Evolutionary conservation across 352 stramenopile genomes (phyloP), one percentile per base, ranked within the genome.

Genomic region (Phytophthora ohioensis): DNA sequence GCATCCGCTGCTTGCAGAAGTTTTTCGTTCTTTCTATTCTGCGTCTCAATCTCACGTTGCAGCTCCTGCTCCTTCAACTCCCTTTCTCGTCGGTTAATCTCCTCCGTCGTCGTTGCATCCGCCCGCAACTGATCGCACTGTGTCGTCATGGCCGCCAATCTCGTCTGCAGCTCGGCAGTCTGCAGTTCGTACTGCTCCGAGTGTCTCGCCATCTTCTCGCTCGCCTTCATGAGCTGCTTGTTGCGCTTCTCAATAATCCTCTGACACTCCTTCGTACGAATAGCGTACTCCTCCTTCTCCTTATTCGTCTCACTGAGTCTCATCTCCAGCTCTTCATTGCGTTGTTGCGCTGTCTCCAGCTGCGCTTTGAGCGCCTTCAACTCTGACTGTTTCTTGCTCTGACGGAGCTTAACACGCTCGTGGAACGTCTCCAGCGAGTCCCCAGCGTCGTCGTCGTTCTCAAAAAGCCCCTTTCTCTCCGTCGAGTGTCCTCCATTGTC

Each of bases 181-280:
- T 88, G 78, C 17, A 64, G 69, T 53, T 93, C 85, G 12, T 72
- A 84, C 56, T 93, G 85, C 67, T 95, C 82, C 7, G 81, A 82
- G 27, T 88, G 79, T 4, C 85, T 71, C 34, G 81, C 80, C 43
- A 93, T 79, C 53, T 80, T 83, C 31, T 95, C 88, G 41, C 86
- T 95, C 7, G 84, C 86, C 65, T 95, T 95, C 61, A 93, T 90
- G 11, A 95, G 62, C 54, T 95, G 88, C 59, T 91, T 91, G 75
- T 92, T 95, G 67, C 88, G 86, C 75, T 95, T 95, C 64, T 95
- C 88, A 48, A 95, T 91, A 41, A 93, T 90, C 5, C 84, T 78
- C 49, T 94, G 85, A 58, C 87, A 94, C 51, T 94, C 87, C 43
- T 90, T 87, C 60, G 87, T 89, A 53, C 87, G 82, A 64, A 93